Conservation (phyloP, 2,329 filamentous ascomycete genomes). For the Colletotrichum musae region DNA sequence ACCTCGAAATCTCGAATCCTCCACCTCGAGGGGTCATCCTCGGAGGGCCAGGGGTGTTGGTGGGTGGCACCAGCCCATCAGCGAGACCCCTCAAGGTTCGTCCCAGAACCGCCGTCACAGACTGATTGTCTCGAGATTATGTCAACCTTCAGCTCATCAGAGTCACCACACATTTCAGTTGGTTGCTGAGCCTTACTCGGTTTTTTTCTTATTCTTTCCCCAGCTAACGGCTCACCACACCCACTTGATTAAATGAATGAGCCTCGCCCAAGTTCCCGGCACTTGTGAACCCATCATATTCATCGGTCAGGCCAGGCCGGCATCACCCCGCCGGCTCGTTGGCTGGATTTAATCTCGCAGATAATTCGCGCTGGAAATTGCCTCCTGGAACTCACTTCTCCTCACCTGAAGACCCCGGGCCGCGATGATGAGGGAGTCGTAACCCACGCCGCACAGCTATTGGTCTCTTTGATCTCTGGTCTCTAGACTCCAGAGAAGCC, state of each 20-base stretch:
- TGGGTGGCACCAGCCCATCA: not conserved
- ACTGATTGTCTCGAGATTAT: conserved; percentile 39
- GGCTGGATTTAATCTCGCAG: conserved; percentile 26
- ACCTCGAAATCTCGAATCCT: conserved; percentile 4
- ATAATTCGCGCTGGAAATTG: conserved; percentile 40
- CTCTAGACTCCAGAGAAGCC: not conserved
- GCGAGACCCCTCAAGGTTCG: conserved; percentile 27
- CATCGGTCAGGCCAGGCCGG: not conserved
- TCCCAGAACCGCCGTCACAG: conserved; percentile 34
- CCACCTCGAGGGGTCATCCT: no score
- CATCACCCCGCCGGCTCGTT: not conserved
- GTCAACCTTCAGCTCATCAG: conserved; percentile 20
- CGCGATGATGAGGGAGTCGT: conserved; percentile 27
- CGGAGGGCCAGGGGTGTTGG: no score
- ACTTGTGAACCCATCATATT: not conserved
- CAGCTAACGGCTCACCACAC: conserved; percentile 3
- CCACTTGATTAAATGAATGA: conserved; percentile 26
- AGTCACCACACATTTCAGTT: no score
- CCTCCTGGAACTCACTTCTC: conserved; percentile 8
- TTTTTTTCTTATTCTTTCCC: no score
- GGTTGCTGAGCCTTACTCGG: no score
- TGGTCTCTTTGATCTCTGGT: not conserved
- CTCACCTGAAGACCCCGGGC: conserved; percentile 32
- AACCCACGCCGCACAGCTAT: not conserved
- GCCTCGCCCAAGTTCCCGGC: conserved; percentile 14